Conservation (phyloP, 202 grass and related monocot genomes). For the Zizania palustris region DNA sequence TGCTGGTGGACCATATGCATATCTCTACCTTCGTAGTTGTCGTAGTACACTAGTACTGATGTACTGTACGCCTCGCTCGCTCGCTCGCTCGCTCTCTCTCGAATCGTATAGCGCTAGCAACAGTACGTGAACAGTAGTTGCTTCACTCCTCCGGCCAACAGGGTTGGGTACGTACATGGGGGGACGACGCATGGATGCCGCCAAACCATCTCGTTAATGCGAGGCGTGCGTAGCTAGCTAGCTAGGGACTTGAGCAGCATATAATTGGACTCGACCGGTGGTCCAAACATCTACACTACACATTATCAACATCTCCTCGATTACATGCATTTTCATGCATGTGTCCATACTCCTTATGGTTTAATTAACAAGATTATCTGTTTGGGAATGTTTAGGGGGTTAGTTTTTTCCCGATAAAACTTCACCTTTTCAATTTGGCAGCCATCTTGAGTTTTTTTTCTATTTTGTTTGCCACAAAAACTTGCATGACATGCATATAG, state of each 20-base stretch:
- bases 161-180: constrained; percentile 3
- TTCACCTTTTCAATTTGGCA: too few relatives aligned
- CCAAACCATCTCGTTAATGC: constrained; percentile 28
- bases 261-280: constrained; percentile 29
- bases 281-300: constrained; percentile 33
- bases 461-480: too few relatives aligned
- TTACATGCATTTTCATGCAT: too few relatives aligned
- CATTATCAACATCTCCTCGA: neutral
- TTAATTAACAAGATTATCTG: too few relatives aligned
- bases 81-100: neutral
- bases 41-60: neutral
- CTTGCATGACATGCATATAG: too few relatives aligned
- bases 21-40: neutral
- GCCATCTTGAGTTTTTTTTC: too few relatives aligned
- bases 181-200: neutral
- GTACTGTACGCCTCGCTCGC: neutral
- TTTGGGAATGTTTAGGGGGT: too few relatives aligned
- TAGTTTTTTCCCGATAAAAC: too few relatives aligned
- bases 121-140: neutral
- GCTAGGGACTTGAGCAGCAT: constrained; percentile 19
- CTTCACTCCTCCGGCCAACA: constrained; percentile 15
- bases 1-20: neutral
- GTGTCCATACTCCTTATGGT: too few relatives aligned
- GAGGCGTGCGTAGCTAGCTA: neutral
- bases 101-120: too few relatives aligned